Evolutionary conservation across 495 filamentous ascomycete species (phyloP).

Genomic region (Glutinoglossum americanum): DNA sequence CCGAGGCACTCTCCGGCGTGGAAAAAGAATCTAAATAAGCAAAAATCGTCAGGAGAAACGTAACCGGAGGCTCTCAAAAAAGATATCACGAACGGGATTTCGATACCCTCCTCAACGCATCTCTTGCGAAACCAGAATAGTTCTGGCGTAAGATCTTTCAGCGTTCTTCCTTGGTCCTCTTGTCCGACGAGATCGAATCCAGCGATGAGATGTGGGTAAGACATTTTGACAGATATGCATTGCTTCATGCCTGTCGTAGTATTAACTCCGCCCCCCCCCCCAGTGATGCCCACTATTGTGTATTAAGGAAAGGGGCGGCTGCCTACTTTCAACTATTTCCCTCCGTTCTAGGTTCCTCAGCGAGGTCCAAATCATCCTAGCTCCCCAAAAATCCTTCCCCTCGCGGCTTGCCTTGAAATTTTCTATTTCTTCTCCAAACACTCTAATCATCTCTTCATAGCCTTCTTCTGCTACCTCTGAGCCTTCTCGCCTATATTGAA

Average conservation of each 20-base stretch:
- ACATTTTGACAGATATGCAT: conserved; percentile 58
- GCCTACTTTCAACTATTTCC: conserved; percentile 36
- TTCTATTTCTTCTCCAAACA: conserved; percentile 59
- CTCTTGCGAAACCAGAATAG: conserved; percentile 83
- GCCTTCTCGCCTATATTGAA: conserved; percentile 36
- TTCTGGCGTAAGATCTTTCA: conserved; percentile 56
- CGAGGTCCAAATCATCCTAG: conserved; percentile 72
- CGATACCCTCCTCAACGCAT: conserved; percentile 53
- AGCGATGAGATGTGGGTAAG: conserved; percentile 54
- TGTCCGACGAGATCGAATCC: conserved; percentile 81
- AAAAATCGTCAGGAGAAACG: neutral
- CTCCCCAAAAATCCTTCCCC: conserved; percentile 61
- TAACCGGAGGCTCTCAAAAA: neutral
- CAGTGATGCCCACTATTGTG: neutral
- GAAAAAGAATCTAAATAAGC: conserved; percentile 39
- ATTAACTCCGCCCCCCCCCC: neutral
- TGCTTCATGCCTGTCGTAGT: conserved; percentile 40
- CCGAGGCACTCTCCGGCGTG: conserved; percentile 75
- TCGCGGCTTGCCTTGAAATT: conserved; percentile 48
- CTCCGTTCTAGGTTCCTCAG: conserved; percentile 38
- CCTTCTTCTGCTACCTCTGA: conserved; percentile 35
- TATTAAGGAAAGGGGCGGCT: neutral
- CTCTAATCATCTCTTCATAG: conserved; percentile 41
- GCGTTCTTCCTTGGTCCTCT: conserved; percentile 55
- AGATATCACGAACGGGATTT: conserved; percentile 40